Evolutionary conservation across 1,284 basidiomycete species (phyloP), one percentile per base, ranked within the genome.

Genomic region (Baeospora myosura): DNA sequence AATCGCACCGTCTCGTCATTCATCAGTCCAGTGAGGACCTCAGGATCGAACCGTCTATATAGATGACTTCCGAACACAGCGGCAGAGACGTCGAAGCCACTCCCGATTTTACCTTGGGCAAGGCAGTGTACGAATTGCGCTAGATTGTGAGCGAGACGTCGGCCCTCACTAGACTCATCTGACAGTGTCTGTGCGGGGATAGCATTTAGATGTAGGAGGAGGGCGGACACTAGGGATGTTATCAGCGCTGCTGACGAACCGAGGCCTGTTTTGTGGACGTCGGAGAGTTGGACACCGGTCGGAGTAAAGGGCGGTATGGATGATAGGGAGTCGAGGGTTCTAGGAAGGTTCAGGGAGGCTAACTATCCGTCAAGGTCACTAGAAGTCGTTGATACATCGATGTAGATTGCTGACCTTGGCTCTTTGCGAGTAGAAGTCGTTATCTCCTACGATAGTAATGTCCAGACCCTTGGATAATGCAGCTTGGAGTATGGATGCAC

Each of bases 101-200:
- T 91, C 26, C 96, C 96, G 11, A 99, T 83, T 63, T 99, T 99
- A 33, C 96, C 96, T 64, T 99, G 96, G 0, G 96, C 96, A 21
- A 93, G 72, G 55, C 94, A 98, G 61, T 99, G 96, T 3, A 92
- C 81, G 52, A 88, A 94, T 61, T 99, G 96, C 1, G 95, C 82
- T n/a, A 90, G 72, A 55, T 96, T 94, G 65, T 99, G 96, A 0
- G 91, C 81, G 12, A 91, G 68, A 17, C 66, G 63, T 42, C 77
- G 65, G 2, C 74, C 78, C 11, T 67, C 62, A 51, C 64, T 65
- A 38, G 64, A 52, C 11, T 63, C 62, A 16, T 62, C 57, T 8
- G 59, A 53, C 44, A 82, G 69, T 1, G 74, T 63, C 40, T 68
- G 60, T n/a, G 61, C 49, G 23, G 75, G 62, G 48, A 91, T 78